phyloP scores from a whole-genome alignment of 208 protist genomes.

The Crithidia fasciculata region DNA sequence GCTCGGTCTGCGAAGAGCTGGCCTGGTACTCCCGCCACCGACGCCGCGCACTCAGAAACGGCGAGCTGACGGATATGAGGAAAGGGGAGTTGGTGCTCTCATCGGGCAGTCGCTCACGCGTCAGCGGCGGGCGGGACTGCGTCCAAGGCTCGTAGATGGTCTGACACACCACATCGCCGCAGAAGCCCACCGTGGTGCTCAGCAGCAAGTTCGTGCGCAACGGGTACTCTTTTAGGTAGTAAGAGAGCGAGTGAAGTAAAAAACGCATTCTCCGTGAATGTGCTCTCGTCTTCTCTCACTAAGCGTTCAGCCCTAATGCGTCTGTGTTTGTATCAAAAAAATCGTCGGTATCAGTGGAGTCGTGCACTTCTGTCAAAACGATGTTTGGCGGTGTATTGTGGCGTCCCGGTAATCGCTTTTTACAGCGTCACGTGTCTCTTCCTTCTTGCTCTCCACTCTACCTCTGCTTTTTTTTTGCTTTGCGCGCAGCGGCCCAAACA shows the following conservation, averaged over 20 bases:
- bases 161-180: slow-evolving; percentile 75
- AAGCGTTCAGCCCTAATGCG: too few species aligned
- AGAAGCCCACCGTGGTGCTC: slow-evolving; percentile 67
- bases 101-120: slow-evolving; percentile 37
- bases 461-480: neutral
- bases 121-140: slow-evolving; percentile 37
- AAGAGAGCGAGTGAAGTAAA: slow-evolving; percentile 48
- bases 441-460: too few species aligned
- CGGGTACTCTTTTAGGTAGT: slow-evolving; percentile 59
- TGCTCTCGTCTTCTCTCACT: neutral
- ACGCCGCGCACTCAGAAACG: slow-evolving; percentile 31
- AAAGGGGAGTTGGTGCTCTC: slow-evolving; percentile 45
- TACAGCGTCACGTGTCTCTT: too few species aligned
- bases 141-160: slow-evolving; percentile 62
- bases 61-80: slow-evolving; percentile 49
- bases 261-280: slow-evolving; percentile 23
- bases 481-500: neutral
- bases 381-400: too few species aligned
- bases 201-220: slow-evolving; percentile 63
- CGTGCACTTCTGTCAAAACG: too few species aligned
- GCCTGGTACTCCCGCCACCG: slow-evolving; percentile 13
- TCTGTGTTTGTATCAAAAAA: too few species aligned
- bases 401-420: too few species aligned
- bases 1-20: neutral
- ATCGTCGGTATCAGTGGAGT: too few species aligned